Evolutionary conservation across 306 rosid genomes (phyloP), one percentile per base, ranked within the genome.

Genomic region (Phaseolus lunatus): DNA sequence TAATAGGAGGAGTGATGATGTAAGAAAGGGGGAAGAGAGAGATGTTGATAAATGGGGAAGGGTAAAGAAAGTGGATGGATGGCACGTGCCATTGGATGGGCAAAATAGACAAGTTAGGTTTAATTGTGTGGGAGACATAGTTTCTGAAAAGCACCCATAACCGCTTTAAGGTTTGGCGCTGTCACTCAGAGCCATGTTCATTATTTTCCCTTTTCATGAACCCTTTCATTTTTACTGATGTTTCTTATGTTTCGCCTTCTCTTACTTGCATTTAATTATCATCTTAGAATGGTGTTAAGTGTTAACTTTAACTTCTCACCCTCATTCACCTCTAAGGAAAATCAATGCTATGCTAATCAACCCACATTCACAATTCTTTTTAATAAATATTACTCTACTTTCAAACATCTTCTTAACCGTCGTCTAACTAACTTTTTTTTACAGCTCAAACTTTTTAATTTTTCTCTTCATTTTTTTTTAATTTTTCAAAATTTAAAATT

Each of bases 91-190:
- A 66, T 64, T 54, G 85, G 84, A 78, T 78, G 85, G 86, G 87
- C 76, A 82, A 67, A 73, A 63, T 61, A 67, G 88, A 82, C 79
- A 65, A 81, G 86, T 89, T 80, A 84, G 89, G 90, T 81, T 89
- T 56, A 74, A 81, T 73, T 78, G 81, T 80, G 81, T 15, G 81
- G 70, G 81, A 82, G 85, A 67, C 80, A 81, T 64, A 31, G 59
- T 80, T 57, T 77, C 61, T 78, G 97, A 91, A 84, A 91, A 80
- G 63, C 77, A 86, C 90, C 39, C 80, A 61, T 86, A 89, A 88
- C 94, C 66, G 97, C 90, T 86, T 78, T 78, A 69, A 70, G 85
- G 92, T 72, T 85, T 85, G 92, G 85, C 87, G 83, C 47, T 86
- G 88, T 84, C 84, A 84, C 85, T 78, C 11, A 86, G 78, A 82